Evolutionary conservation across 257 asterid genomes (phyloP), one percentile per base, ranked within the genome.

Genomic region (Solanum bukasovii): DNA sequence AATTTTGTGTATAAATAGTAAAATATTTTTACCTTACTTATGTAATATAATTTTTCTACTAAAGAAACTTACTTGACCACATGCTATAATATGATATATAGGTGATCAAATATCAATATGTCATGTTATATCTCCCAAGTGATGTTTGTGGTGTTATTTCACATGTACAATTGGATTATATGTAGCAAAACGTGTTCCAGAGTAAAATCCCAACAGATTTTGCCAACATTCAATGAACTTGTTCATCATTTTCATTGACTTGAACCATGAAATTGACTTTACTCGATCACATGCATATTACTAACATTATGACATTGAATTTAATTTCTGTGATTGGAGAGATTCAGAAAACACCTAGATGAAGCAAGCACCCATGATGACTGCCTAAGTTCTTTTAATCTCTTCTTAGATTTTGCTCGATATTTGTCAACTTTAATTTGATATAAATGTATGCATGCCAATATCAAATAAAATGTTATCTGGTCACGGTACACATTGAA

Each of bases 171-270:
- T 18, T 82, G 70, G 85, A 29, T 49, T 18, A 82, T 82, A 46
- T 49, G 49, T 82, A 46, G 6, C 29, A 82, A 56, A 56, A 82
- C 70, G 31, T 82, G 86, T 38, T 31, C 71, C 4, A 31, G 25
- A 27, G 20, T 4, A 37, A 67, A 67, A 27, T 67, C 12, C 67
- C n/a, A 78, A 25, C 84, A 25, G 16, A 16, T 27, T 77, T 16
- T 82, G 44, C 86, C 86, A 82, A 82, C 70, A 10, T 82, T 49
- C 86, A 49, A 52, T 49, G 86, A 82, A 82, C 70, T 31, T 82
- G 71, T 82, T 82, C 42, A 49, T 49, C 70, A 52, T 6, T 82
- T 82, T 82, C 12, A 49, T 49, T 49, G 70, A 82, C 42, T 82
- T 49, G 44, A 81, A 81, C 40, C 67, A 31, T 38, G 16, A 31